Conservation (phyloP, 192 early-diverging fungal genomes). For the Linnemannia elongata region DNA sequence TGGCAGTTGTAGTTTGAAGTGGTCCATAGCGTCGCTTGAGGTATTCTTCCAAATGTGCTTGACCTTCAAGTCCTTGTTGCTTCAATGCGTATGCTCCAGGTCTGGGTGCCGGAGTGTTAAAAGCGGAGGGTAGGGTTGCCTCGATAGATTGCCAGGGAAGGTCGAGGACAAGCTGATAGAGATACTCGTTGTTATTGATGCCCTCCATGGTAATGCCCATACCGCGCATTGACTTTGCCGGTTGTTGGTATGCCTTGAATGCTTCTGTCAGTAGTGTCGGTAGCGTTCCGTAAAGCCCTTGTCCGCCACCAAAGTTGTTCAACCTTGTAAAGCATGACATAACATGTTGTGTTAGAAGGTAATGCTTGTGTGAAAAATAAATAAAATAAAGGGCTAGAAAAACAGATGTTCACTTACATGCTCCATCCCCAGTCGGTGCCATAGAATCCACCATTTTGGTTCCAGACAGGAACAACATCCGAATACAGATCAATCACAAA, state of each 20-base stretch:
- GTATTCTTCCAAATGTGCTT: conserved; percentile 27
- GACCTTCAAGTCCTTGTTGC: conserved; percentile 5
- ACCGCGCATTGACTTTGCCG: conserved; percentile 13
- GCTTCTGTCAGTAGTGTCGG: conserved; percentile 21
- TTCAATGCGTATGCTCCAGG: not conserved
- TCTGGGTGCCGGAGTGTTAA: not conserved
- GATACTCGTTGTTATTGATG: conserved; percentile 33
- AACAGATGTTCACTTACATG: conserved; percentile 9
- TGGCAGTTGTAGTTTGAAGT: conserved; percentile 2
- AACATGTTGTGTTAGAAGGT: not conserved
- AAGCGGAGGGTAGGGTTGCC: not conserved
- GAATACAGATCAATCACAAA: conserved; percentile 32
- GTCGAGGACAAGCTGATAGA: conserved; percentile 27
- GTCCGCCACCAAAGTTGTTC: conserved; percentile 32
- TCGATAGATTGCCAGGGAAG: conserved; percentile 22
- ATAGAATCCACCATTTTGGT: conserved; percentile 7
- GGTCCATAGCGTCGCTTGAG: conserved; percentile 41
- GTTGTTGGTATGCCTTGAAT: conserved; percentile 8
- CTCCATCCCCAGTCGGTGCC: conserved; percentile 33
- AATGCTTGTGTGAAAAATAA: not conserved
- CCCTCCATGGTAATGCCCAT: conserved; percentile 33
- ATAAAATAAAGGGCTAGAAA: not conserved
- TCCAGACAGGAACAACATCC: conserved; percentile 22
- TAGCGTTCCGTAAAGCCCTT: conserved; percentile 21
- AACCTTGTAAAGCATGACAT: not conserved